Evolutionary conservation across 1,284 basidiomycete genomes (phyloP).

Genomic region (Apiotrichum veenhuisii): DNA sequence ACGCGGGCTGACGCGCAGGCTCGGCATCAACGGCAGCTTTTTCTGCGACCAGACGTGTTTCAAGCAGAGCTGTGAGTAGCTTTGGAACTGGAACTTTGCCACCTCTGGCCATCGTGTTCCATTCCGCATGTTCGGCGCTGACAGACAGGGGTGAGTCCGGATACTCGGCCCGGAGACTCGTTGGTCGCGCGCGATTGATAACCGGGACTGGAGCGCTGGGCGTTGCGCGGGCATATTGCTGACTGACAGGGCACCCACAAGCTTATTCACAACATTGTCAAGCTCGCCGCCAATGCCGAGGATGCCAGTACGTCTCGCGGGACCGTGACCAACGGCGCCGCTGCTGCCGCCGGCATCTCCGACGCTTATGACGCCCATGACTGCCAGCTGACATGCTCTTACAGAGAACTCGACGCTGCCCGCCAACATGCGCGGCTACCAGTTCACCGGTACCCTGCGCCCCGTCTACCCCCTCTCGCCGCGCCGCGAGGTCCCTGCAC

Average conservation of each 20-base stretch:
- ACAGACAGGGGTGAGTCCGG: conserved; percentile 1
- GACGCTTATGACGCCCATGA: no score
- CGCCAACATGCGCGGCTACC: conserved; percentile 41
- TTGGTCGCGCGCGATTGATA: no score
- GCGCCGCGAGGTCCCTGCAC: conserved; percentile 42
- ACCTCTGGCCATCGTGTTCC: background rate
- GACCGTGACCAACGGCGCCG: background rate
- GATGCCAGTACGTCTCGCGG: conserved; percentile 28
- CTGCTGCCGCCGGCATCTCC: background rate
- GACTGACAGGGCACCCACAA: conserved; percentile 39
- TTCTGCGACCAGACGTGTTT: conserved; percentile 52
- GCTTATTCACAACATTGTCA: conserved; percentile 46
- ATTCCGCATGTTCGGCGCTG: conserved; percentile 1
- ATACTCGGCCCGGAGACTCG: background rate
- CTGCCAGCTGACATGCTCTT: conserved; percentile 2
- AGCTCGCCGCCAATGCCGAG: conserved; percentile 39
- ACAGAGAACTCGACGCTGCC: conserved; percentile 42
- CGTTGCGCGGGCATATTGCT: no score
- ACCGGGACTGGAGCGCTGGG: no score
- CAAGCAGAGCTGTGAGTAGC: conserved; percentile 49
- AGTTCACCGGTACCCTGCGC: conserved; percentile 47
- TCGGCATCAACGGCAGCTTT: conserved; percentile 49
- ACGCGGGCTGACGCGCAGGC: conserved; percentile 24
- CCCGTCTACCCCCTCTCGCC: conserved; percentile 49
- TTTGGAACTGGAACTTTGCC: no score